Base-by-base conservation (phyloP, 1,139 yeast species). In the Blastobotrys buckinghamii region DNA sequence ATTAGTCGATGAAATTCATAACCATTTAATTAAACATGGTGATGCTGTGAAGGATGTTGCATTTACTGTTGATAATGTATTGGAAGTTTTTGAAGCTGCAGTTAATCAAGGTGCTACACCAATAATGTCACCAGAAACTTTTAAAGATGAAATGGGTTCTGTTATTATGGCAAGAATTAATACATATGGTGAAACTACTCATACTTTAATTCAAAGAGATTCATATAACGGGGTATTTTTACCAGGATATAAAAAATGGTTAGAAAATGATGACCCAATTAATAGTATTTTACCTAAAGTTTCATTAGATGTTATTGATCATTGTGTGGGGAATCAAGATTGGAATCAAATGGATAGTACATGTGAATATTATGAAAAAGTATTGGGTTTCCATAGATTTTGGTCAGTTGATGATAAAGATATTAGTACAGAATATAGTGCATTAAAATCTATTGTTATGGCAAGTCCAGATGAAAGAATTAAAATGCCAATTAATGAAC, bases 401-500 rank as follows among this genome's bases (percentile, higher is more conserved):
- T 84, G 95, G 95, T 82, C 92, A 0, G 94, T 84, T 17, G 95
- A 85, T 64, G 94, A 86, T 57, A 71, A 69, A 39, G 86, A 82
- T 55, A 76, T 86, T n/a, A 72, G 74, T 44, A 85, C 95, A 0
- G 79, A 76, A 46, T 79, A 70, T 55, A 77, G 90, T 1, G 85
- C 92, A 0, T 73, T 86, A 49, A 74, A 78, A 51, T 83, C 94
- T 5, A 76, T 81, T 22, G 95, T 86, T 13, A 82, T 86, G 90
- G 77, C 90, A 0, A 79, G 85, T 6, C 70, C 75, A 13, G 79
- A 81, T 57, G 86, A 84, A 6, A 65, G 61, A 42, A 76, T 85
- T 55, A 84, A 84, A 64, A 81, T 87, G 77, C 95, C 95, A 9
- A 77, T 87, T 44, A 87, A 86, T 64, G 95, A 86, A 63, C 95